Conservation (phyloP, 129 eudicot genomes). For the Saposhnikovia divaricata region DNA sequence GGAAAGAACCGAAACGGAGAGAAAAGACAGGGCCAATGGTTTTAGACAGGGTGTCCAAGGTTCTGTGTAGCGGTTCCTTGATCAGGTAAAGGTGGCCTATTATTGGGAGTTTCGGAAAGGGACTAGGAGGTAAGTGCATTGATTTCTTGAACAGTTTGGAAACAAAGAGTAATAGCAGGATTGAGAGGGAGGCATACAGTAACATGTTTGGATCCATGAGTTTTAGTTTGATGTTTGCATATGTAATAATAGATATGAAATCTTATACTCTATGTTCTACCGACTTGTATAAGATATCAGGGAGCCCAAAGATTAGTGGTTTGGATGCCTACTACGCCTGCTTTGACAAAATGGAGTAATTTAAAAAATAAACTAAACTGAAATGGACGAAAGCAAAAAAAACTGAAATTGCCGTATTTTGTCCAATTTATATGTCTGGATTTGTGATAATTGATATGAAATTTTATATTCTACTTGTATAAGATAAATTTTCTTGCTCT, state of each 20-base stretch:
- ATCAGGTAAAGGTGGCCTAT: slow-evolving; percentile 35
- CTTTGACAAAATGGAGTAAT: too few species aligned
- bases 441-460: too few species aligned
- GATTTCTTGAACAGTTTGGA: neutral
- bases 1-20: slow-evolving; percentile 27
- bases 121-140: slow-evolving; percentile 22
- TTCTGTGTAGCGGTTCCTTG: slow-evolving; percentile 20
- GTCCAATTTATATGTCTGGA: too few species aligned
- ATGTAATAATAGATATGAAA: neutral
- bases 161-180: neutral
- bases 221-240: neutral
- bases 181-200: neutral
- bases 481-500: too few species aligned
- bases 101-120: slow-evolving; percentile 22
- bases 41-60: slow-evolving; percentile 19
- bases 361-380: too few species aligned
- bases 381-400: too few species aligned
- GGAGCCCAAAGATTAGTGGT: too few species aligned
- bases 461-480: too few species aligned
- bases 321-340: too few species aligned
- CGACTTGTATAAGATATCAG: too few species aligned
- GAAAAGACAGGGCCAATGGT: slow-evolving; percentile 27
- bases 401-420: too few species aligned
- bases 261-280: neutral
- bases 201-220: neutral